Conservation (phyloP, 2,329 filamentous ascomycete species). For the Dothidotthia symphoricarpi region DNA sequence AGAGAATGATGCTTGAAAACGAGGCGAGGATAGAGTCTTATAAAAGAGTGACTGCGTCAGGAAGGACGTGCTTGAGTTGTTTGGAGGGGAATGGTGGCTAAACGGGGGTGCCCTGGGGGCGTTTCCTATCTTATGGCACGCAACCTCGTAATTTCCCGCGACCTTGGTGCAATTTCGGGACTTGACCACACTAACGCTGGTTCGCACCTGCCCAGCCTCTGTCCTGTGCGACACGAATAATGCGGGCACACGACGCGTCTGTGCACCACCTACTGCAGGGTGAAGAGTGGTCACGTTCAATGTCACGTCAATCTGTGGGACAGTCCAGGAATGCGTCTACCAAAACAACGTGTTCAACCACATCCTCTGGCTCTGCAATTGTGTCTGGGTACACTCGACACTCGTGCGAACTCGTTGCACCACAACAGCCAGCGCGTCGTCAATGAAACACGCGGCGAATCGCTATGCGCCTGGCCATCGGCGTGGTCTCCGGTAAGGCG, state of each 20-base stretch:
- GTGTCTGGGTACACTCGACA: neutral
- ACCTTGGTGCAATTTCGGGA: slow-evolving; percentile 24
- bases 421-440: slow-evolving; percentile 15
- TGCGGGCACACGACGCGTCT: too few species aligned
- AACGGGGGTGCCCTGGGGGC: slow-evolving; percentile 16
- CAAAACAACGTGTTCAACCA: too few species aligned
- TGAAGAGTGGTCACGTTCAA: too few species aligned
- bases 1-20: slow-evolving; percentile 5
- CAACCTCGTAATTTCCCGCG: slow-evolving; percentile 25
- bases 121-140: slow-evolving; percentile 20
- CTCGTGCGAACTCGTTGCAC: slow-evolving; percentile 12
- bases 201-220: neutral
- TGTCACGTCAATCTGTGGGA: too few species aligned
- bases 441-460: slow-evolving; percentile 26
- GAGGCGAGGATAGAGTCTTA: too few species aligned
- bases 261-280: too few species aligned
- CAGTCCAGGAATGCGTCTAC: too few species aligned
- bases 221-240: neutral
- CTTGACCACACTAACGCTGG: slow-evolving; percentile 10
- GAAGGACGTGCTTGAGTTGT: slow-evolving; percentile 18
- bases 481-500: slow-evolving; percentile 4
- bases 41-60: slow-evolving; percentile 17
- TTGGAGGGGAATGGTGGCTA: slow-evolving; percentile 25
- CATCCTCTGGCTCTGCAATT: slow-evolving; percentile 5
- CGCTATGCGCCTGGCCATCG: slow-evolving; percentile 11